phyloP scores from a whole-genome alignment of 345 rosid genomes.

The Eucalyptus coolabah region DNA sequence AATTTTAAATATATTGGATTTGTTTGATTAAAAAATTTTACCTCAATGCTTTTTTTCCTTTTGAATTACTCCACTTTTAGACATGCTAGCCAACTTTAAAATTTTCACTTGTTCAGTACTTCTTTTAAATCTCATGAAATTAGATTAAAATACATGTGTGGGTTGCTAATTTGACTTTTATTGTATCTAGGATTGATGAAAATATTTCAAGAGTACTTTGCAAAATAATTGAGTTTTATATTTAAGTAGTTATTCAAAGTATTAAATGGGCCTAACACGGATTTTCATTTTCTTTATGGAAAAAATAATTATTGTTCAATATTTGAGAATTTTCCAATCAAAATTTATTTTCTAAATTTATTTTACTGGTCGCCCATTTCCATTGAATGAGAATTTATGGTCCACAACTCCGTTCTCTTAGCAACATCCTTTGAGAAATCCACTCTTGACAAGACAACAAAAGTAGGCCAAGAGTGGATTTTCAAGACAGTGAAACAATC shows the following conservation, averaged over 20 bases:
- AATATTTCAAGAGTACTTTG: neutral
- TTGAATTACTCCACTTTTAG: neutral
- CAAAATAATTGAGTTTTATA: neutral
- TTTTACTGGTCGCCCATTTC: neutral
- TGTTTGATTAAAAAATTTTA: neutral
- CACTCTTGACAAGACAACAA: neutral
- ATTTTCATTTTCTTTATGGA: too few species aligned
- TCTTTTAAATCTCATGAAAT: neutral
- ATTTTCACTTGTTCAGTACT: neutral
- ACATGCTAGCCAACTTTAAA: neutral
- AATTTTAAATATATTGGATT: neutral
- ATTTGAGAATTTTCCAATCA: neutral
- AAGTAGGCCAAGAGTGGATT: too few species aligned
- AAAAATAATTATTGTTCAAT: too few species aligned
- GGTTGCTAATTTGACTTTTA: neutral
- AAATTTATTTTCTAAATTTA: neutral
- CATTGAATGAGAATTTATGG: neutral
- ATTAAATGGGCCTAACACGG: too few species aligned
- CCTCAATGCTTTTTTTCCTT: neutral
- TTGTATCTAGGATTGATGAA: neutral
- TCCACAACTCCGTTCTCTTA: neutral
- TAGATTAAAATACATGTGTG: neutral
- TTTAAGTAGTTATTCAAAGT: too few species aligned
- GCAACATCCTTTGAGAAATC: neutral
- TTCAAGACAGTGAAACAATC: too few species aligned